Percentiles rank a stretch among this genome's conserved stretches.
Conservation (phyloP, 108 stramenopile genomes). For the Conticribra weissflogii region DNA sequence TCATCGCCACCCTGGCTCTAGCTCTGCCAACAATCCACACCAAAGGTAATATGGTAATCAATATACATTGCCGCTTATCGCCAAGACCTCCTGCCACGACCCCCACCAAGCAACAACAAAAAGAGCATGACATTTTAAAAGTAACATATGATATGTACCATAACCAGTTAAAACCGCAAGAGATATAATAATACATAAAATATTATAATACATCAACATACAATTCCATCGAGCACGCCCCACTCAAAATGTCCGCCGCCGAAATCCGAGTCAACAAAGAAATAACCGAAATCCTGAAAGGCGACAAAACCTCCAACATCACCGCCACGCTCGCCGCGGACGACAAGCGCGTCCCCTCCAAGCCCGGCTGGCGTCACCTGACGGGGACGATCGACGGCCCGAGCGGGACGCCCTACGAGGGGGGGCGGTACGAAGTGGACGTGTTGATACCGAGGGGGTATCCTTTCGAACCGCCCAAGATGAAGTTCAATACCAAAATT, state of each 20-base stretch:
- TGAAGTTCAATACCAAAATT: conserved; percentile 94
- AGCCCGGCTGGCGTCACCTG: conserved; percentile 55
- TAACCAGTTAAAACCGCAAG: too few species aligned
- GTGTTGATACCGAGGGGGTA: conserved; percentile 84
- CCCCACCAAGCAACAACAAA: too few species aligned
- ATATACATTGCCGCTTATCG: too few species aligned
- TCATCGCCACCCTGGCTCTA: too few species aligned
- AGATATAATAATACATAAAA: too few species aligned
- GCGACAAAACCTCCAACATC: conserved; percentile 28
- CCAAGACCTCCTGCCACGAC: too few species aligned
- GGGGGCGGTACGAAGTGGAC: conserved; percentile 79
- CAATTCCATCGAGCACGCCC: not conserved
- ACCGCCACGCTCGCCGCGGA: conserved; percentile 23
- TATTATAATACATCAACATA: too few species aligned
- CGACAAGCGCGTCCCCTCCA: conserved; percentile 14
- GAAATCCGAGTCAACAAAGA: conserved; percentile 42
- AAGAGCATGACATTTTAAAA: too few species aligned
- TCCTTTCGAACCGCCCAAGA: conserved; percentile 95
- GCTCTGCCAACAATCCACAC: too few species aligned
- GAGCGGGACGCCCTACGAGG: conserved; percentile 79
- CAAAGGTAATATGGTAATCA: too few species aligned
- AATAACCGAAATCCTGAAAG: conserved; percentile 26
- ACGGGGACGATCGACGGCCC: conserved; percentile 76
- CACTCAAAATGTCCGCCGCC: conserved; percentile 13
- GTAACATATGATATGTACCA: too few species aligned